These are phyloP conservation scores for Mortierella claussenii DNA, from an alignment of 192 early-diverging fungal species.

Conservation along the genomic window DNA sequence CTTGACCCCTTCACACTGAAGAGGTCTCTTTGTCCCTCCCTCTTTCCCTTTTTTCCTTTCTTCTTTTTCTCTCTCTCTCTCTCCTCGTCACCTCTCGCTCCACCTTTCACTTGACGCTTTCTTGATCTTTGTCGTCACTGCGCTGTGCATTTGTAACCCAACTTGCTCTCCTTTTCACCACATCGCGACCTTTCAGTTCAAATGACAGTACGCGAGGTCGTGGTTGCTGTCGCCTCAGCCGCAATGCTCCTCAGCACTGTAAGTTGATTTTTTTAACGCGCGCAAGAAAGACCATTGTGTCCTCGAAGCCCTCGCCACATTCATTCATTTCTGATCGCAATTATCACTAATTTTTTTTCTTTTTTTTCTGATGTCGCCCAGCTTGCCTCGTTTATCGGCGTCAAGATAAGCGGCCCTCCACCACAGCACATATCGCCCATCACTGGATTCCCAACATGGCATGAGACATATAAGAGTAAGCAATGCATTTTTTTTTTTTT, in stretches of 20 bases:
- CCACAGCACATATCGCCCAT: conserved; percentile 32
- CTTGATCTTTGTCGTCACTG: background rate
- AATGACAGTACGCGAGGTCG: conserved; percentile 7
- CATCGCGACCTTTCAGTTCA: too few species aligned
- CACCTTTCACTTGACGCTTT: background rate
- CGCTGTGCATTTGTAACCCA: background rate
- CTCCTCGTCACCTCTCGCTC: background rate
- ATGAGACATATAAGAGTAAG: conserved; percentile 34
- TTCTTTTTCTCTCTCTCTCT: background rate
- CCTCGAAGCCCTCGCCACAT: too few species aligned
- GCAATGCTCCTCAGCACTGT: conserved; percentile 5
- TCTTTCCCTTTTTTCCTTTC: conserved; percentile 39
- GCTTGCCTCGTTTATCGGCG: conserved; percentile 25
- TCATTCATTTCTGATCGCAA: too few species aligned
- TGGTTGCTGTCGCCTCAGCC: conserved; percentile 3
- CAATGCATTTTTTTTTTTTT: too few species aligned
- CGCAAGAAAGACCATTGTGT: too few species aligned
- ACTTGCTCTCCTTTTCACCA: too few species aligned
- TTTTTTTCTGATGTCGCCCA: too few species aligned
- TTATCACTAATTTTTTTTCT: too few species aligned
- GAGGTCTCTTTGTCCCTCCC: background rate
- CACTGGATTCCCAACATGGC: conserved; percentile 46
- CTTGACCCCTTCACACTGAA: background rate
- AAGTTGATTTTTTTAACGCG: too few species aligned
- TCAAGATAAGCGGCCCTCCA: conserved; percentile 25